A percentile compares a stretch with the other conserved stretches of the same genome.
These are phyloP conservation scores for Conringia planisiliqua DNA, from an alignment of 345 rosid species.

Conservation along the genomic window DNA sequence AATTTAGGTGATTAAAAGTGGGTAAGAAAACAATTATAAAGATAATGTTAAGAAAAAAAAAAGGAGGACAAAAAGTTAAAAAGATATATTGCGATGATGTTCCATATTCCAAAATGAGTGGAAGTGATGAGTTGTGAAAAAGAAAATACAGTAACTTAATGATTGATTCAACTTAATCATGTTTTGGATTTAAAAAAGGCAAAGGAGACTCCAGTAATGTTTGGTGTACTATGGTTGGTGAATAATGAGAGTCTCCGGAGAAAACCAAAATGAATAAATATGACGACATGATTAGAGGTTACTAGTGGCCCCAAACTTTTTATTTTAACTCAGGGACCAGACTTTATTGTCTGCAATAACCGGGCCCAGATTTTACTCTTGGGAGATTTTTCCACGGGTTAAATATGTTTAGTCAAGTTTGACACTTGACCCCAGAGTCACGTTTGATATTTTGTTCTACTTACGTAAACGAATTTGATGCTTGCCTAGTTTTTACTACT, in stretches of 20 bases:
- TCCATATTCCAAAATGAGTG: slow-evolving; percentile 11
- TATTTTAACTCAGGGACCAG: not conserved
- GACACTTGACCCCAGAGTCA: not conserved
- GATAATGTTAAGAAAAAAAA: not conserved
- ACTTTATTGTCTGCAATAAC: not conserved
- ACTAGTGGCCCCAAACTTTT: not conserved
- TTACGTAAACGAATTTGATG: not conserved
- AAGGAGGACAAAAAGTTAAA: not conserved
- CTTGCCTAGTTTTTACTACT: not conserved
- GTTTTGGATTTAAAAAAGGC: not conserved
- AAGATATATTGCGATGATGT: not conserved
- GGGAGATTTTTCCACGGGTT: not conserved
- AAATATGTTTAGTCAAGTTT: not conserved
- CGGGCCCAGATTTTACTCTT: not conserved
- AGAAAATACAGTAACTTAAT: not conserved
- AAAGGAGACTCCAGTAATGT: not conserved
- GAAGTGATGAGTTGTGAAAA: not conserved
- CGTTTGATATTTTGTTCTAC: not conserved
- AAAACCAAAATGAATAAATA: not conserved
- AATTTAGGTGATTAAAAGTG: not conserved
- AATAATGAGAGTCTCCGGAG: not conserved
- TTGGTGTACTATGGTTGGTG: not conserved
- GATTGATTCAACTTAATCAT: not conserved
- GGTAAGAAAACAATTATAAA: not conserved
- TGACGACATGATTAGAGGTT: not conserved